Base-by-base conservation (phyloP, 2,329 filamentous ascomycete species). In the Erysiphe pulchra region DNA sequence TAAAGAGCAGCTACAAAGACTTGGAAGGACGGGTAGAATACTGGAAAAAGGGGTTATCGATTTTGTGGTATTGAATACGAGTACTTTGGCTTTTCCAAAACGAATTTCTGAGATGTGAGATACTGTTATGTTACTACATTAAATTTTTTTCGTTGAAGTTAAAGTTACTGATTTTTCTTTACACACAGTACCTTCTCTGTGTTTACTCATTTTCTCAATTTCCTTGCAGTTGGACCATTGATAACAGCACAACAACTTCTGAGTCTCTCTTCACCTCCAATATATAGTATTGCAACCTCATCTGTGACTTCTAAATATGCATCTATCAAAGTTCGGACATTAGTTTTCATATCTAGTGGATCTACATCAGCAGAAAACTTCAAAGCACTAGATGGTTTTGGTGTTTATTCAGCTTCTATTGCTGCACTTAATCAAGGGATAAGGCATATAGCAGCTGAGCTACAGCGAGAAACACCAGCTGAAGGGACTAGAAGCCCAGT, bases 151-250 rank as follows among this genome's bases (percentile, higher is more conserved):
- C 24, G 24, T 28, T 28, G 8, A 6, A 1, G 24, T 7, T 9
- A 8, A 9, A 28, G 24, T 28, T 28, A 28, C 24, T 28, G 24
- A 28, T 28, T 28, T 28, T 28, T 28, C 24, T 7, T 28, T 7
- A 9, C 7, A 28, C 24, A 28, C 42, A 70, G 68, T 45, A 66
- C 68, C 7, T 72, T 69, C 54, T 58, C 64, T 31, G 61, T 66
- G 39, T 72, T 73, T 49, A 62, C 66, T 11, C 63, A 68, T 48
- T 70, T 73, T 51, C 60, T 73, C 4, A 63, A 69, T 46, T 72
- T 69, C 37, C 73, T 73, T 54, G 69, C 68, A 14, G 68, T 75
- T 46, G 70, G 70, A 0, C 70, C 70, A n/a, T 68, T 73, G 48
- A 65, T 73, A 47, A 63, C 63, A 34, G 70, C 70, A 2, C 67